Base-by-base conservation (phyloP, 2,329 filamentous ascomycete species). In the Beauveria sp. region DNA sequence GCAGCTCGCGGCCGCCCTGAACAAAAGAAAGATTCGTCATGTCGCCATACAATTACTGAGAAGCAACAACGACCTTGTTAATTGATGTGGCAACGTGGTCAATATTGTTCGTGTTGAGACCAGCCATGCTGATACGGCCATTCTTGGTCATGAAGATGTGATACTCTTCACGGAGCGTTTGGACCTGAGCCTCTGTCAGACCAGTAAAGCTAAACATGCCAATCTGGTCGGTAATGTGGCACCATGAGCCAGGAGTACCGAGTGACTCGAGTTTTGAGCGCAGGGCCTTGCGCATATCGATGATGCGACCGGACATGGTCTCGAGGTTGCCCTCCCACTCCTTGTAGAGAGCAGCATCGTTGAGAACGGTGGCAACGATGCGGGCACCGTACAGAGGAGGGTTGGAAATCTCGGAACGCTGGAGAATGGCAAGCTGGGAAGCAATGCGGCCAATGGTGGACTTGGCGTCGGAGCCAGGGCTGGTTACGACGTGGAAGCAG, bases 131-230 rank as follows among this genome's bases (percentile, higher is more conserved):
- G 76, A 97, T 96, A 54, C 94, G 89, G 24, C 94, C 94, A 71
- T 99, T 99, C 84, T 97, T 97, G 66, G 93, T 97, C 84, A 93
- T 92, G 78, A 94, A 94, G 59, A 94, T 81, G 73, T 94, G 90
- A 63, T 80, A 84, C 55, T 90, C 84, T 63, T 85, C 80, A 57
- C 87, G 82, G 64, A 94, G 77, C 76, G 84, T 86, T 67, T 83
- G 67, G 8, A 93, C 90, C 72, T 94, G 90, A 64, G 83, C 72
- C 77, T 92, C 89, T 14, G 74, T 83, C 72, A 96, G 76, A 14
- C 91, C 91, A 1, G 91, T 96, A 75, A 96, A 99, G 74, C 88
- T 93, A 79, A 99, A 99, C 94, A 99, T 99, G 78, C 94, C 94
- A 72, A 99, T 99, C 82, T 99, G 94, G 70, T 96, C 90, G 18